Evolutionary conservation across 2,329 filamentous ascomycete species (phyloP).

Genomic region (Penicillium janthinellum): DNA sequence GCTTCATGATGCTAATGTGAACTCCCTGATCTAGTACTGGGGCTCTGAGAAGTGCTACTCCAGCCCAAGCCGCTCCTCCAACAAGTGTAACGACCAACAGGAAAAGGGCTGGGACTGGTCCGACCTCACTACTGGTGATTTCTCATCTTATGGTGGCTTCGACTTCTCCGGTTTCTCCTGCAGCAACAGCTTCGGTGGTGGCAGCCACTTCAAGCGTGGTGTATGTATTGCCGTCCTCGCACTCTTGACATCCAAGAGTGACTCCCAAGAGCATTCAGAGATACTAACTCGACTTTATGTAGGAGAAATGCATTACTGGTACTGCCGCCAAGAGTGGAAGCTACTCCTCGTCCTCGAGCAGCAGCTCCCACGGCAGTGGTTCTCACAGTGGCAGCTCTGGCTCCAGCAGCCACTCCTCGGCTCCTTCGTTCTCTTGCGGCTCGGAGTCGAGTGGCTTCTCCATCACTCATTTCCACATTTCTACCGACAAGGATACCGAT

Average conservation of each 20-base stretch:
- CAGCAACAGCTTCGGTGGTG: conserved; percentile 55
- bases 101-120: conserved; percentile 71
- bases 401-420: conserved; percentile 35
- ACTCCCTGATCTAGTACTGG: conserved; percentile 45
- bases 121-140: conserved; percentile 61
- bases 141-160: conserved; percentile 71
- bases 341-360: conserved; percentile 18
- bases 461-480: conserved; percentile 71
- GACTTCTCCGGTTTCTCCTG: conserved; percentile 74
- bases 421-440: conserved; percentile 63
- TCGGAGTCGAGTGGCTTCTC: conserved; percentile 66
- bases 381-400: background rate
- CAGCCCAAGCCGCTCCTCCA: conserved; percentile 72
- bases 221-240: conserved; percentile 44
- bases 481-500: conserved; percentile 72
- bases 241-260: background rate
- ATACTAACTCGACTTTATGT: conserved; percentile 25
- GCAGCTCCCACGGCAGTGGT: conserved; percentile 4
- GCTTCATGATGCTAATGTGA: background rate
- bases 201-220: conserved; percentile 30
- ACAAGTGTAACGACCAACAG: conserved; percentile 74
- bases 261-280: background rate
- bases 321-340: conserved; percentile 60
- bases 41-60: conserved; percentile 59
- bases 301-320: conserved; percentile 51